Percentiles rank a stretch among this genome's conserved stretches.
Evolutionary conservation across 345 rosid species (phyloP).

Genomic region (Brassica carinata): DNA sequence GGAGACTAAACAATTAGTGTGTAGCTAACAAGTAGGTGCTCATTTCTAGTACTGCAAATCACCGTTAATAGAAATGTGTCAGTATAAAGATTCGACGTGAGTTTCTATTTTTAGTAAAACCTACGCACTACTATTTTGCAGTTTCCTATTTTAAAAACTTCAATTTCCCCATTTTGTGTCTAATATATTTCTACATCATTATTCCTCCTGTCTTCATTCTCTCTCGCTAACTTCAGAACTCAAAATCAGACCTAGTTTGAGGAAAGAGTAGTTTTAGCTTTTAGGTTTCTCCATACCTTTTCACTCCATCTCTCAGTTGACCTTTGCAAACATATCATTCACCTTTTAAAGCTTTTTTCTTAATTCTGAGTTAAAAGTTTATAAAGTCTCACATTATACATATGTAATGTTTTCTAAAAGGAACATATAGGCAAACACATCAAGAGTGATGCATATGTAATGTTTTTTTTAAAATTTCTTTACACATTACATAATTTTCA

Average conservation of each 20-base stretch:
- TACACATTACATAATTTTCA: neutral
- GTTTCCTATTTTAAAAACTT: neutral
- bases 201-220: neutral
- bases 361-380: slow-evolving; percentile 30
- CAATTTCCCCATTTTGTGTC: neutral
- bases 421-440: neutral
- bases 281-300: slow-evolving; percentile 23
- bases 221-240: neutral
- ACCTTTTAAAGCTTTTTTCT: neutral
- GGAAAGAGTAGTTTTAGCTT: slow-evolving; percentile 12
- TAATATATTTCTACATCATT: neutral
- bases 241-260: slow-evolving; percentile 9
- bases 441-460: slow-evolving; percentile 23
- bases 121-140: neutral
- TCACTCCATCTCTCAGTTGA: slow-evolving; percentile 15
- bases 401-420: neutral
- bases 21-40: slow-evolving; percentile 29
- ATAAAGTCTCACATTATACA: slow-evolving; percentile 11
- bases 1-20: neutral
- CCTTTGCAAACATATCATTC: slow-evolving; percentile 28
- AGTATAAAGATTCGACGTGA: slow-evolving; percentile 20
- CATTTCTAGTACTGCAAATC: neutral
- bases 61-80: slow-evolving; percentile 25
- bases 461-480: slow-evolving; percentile 15
- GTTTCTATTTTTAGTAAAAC: slow-evolving; percentile 28